phyloP scores from a whole-genome alignment of 306 rosid genomes.

The Cucurbita pepo region DNA sequence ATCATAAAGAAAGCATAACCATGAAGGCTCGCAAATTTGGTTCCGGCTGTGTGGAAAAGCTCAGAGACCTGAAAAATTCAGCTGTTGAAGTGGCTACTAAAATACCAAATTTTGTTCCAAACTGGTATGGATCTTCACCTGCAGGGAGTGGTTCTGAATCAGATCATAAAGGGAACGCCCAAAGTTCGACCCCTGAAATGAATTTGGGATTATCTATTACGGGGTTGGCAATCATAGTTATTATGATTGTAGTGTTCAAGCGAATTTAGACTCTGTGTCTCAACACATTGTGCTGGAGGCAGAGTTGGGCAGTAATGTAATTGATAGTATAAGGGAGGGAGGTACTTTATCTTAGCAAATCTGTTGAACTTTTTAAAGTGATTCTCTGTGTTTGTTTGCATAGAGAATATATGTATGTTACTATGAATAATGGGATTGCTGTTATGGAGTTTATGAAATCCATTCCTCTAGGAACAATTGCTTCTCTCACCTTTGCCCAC shows the following conservation, averaged over 20 bases:
- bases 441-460: not conserved
- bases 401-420: not conserved
- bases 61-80: slow-evolving; percentile 26
- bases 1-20: slow-evolving; percentile 8
- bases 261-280: slow-evolving; percentile 23
- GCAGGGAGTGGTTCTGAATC: slow-evolving; percentile 12
- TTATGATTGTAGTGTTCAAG: slow-evolving; percentile 51
- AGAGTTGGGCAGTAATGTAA: not conserved
- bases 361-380: not conserved
- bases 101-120: slow-evolving; percentile 24
- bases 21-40: not conserved
- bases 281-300: not conserved
- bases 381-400: not conserved
- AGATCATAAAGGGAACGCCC: slow-evolving; percentile 10
- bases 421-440: not conserved
- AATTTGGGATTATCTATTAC: slow-evolving; percentile 21
- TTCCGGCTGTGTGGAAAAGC: not conserved
- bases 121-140: slow-evolving; percentile 25
- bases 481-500: not conserved
- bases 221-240: slow-evolving; percentile 50
- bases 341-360: not conserved
- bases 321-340: not conserved
- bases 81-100: slow-evolving; percentile 26
- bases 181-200: not conserved
- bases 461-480: not conserved